phyloP scores from a whole-genome alignment of 345 rosid species.

The Rhizophora mangle region DNA sequence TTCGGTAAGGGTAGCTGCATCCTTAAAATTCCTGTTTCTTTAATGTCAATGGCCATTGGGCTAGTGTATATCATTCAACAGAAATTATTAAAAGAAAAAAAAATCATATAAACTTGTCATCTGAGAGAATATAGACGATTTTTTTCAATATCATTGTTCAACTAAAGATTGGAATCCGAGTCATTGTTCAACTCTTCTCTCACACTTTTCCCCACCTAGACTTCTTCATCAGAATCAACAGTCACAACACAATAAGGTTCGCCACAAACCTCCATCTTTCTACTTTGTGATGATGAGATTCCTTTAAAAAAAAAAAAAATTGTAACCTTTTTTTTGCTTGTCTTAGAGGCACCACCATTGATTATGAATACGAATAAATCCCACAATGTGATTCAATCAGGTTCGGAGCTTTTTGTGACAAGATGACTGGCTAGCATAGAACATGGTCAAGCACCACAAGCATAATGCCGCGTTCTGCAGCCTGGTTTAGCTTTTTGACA shows the following conservation, averaged over 20 bases:
- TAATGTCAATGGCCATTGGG: slow-evolving; percentile 10
- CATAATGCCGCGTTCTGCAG: slow-evolving; percentile 42
- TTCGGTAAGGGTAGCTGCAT: slow-evolving; percentile 4
- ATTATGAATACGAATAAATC: slow-evolving; percentile 51
- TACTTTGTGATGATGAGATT: slow-evolving; percentile 64
- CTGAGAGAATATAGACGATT: background rate
- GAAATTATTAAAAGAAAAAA: slow-evolving; percentile 5
- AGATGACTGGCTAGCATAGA: slow-evolving; percentile 12
- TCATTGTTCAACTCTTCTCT: slow-evolving; percentile 35
- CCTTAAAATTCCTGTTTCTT: slow-evolving; percentile 1
- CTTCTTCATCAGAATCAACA: slow-evolving; percentile 34
- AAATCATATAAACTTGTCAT: background rate
- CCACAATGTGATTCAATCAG: slow-evolving; percentile 29
- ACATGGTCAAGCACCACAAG: slow-evolving; percentile 29
- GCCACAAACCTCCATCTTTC: slow-evolving; percentile 68
- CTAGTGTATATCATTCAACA: slow-evolving; percentile 5
- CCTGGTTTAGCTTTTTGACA: slow-evolving; percentile 15
- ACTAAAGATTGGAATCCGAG: slow-evolving; percentile 37
- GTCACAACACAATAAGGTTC: slow-evolving; percentile 65
- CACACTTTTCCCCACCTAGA: slow-evolving; percentile 12
- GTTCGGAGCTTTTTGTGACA: slow-evolving; percentile 24
- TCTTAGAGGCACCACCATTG: slow-evolving; percentile 52
- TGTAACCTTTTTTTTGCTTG: slow-evolving; percentile 16
- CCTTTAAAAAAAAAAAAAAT: slow-evolving; percentile 23
- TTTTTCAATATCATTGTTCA: too few species aligned